These are phyloP conservation scores for Sclerotinia nivalis DNA, from an alignment of 2,329 filamentous ascomycete genomes.

Conservation along the genomic window DNA sequence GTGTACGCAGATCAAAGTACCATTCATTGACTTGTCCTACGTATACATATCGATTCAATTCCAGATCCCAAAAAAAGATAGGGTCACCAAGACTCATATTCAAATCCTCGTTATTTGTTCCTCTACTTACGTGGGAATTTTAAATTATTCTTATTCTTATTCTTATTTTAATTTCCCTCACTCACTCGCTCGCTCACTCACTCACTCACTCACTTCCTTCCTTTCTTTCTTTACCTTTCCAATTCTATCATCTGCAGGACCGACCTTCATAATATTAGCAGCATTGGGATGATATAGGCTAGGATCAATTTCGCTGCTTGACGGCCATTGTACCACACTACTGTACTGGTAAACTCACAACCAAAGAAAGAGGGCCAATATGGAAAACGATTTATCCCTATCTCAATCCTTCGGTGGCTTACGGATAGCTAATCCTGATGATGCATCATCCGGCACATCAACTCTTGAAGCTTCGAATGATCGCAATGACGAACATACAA, in stretches of 20 bases:
- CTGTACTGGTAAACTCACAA: neutral
- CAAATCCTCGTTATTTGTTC: conserved; percentile 6
- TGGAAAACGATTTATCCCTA: conserved; percentile 91
- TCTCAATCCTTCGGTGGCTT: conserved; percentile 90
- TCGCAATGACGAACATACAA: conserved; percentile 27
- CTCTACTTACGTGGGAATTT: neutral
- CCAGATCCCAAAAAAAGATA: neutral
- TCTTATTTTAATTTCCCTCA: neutral
- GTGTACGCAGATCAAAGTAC: conserved; percentile 16
- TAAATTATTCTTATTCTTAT: neutral
- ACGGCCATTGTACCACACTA: conserved; percentile 21
- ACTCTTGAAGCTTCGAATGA: conserved; percentile 36
- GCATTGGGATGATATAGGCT: conserved; percentile 29
- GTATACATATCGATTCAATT: conserved; percentile 15
- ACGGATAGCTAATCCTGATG: conserved; percentile 92
- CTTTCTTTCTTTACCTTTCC: neutral
- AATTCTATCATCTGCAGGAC: neutral
- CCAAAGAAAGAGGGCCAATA: conserved; percentile 44
- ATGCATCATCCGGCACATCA: conserved; percentile 35
- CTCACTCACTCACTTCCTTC: neutral
- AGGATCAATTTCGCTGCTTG: conserved; percentile 24
- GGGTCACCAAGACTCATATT: neutral
- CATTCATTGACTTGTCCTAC: neutral
- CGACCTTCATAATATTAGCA: conserved; percentile 7
- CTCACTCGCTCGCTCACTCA: neutral